Evolutionary conservation across 768 basidiomycete genomes (phyloP), one percentile per base, ranked within the genome.

Genomic region (Coprinopsis strossmayeri): DNA sequence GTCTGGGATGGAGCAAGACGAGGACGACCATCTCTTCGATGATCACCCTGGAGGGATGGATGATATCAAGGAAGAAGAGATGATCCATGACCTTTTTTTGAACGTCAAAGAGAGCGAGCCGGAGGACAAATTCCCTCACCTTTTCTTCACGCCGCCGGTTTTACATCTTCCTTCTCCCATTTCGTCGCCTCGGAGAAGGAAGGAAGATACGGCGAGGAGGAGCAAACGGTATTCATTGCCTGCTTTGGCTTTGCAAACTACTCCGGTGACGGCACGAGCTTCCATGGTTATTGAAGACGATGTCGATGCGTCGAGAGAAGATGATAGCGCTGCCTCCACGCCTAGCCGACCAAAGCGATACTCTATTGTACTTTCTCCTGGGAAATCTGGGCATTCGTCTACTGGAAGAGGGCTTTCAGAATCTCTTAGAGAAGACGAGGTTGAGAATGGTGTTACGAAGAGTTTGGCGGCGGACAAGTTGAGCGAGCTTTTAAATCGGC

Each of bases 151-250:
- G 0, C 56, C 57, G 11, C 57, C 56, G 18, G 55, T 50, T 30
- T 48, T 34, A 17, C 21, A 50, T 3, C 53, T 47, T 5, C 57
- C 60, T 13, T 61, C 66, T 11, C 56, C 61, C 5, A 47, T 55
- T 21, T 60, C 65, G 5, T 63, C 63, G 0, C 62, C 64, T 4
- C 46, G 52, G 21, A 53, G 52, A 23, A 59, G 52, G 23, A 58
- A 57, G 46, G 85, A 86, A 59, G 76, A 85, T 52, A 85, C 84
- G 0, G 75, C 73, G 37, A 66, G 82, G 55, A 63, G 79, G 57
- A 70, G 69, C 57, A 85, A 87, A 59, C 76, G 85, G 32, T 88
- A 88, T 57, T 89, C 88, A 42, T 52, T 85, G 43, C 85, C 87
- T 39, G 84, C 84, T n/a, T 70, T 91, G 30, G 86, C 83, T 30